Evolutionary conservation across 352 stramenopile species (phyloP), one percentile per base, ranked within the genome.

Genomic region (Phytopythium helicoides): DNA sequence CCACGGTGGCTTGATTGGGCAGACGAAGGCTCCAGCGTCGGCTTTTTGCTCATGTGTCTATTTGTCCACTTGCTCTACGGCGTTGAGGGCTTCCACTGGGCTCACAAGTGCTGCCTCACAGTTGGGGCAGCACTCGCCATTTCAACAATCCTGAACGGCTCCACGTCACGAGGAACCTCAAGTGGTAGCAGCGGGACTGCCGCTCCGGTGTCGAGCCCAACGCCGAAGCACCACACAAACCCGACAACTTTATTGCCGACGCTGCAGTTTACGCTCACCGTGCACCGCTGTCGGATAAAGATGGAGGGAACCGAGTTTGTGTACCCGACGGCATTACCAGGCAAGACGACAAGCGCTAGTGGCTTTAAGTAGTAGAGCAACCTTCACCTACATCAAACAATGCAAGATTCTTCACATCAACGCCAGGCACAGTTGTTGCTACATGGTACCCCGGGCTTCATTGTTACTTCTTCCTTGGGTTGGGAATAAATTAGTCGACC

Each of bases 61-160:
- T 90, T 93, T 39, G 83, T 93, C 22, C 83, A 93, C 46, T 66
- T 93, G 44, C 62, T 93, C 6, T 88, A 90, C 37, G 83, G 83
- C 26, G 83, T 93, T 25, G 81, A 93, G 35, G 83, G 80, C 28
- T 93, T 93, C 47, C 83, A 93, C 54, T 93, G 83, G 83, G 75
- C 78, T 21, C 83, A 93, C 67, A 93, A 93, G 59, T 90, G 78
- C 59, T 93, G 83, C 52, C 70, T 93, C 42, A 93, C 83, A 1
- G 68, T 89, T 26, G 83, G 83, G 44, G 83, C 83, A 0, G 83
- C 83, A 14, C 70, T 93, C 15, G 83, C 83, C 14, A 93, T 93
- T 47, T 88, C 81, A 8, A 93, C 80, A 11, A 86, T 93, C 48
- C 63, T 93, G 4, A 87, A 92, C 28, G 81, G 80, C 5, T 86